A percentile compares a stretch with the other conserved stretches of the same genome.
Conservation (phyloP, 1,284 basidiomycete species). For the Neonothopanus nambi region DNA sequence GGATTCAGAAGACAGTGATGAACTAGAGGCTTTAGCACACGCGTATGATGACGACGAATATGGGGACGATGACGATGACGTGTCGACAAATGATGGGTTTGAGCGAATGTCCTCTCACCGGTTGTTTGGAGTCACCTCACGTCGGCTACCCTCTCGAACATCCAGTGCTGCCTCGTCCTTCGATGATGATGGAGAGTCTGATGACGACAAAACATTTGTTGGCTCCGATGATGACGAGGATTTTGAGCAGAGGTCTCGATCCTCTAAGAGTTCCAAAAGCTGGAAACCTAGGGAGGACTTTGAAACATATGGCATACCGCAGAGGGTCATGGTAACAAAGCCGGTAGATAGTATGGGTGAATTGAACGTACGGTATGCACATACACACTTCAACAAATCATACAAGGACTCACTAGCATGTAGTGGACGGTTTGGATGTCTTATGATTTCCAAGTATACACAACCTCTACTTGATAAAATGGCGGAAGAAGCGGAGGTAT, state of each 20-base stretch:
- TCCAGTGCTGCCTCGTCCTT: too few relatives aligned
- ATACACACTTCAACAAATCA: background rate
- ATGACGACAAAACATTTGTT: too few relatives aligned
- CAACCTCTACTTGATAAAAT: constrained; percentile 18
- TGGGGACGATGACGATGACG: background rate
- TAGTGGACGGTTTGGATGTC: constrained; percentile 24
- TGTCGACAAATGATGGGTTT: background rate
- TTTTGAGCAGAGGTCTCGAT: too few relatives aligned
- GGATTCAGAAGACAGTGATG: background rate
- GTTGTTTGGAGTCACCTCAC: too few relatives aligned
- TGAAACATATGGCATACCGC: too few relatives aligned
- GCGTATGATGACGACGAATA: background rate
- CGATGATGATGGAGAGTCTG: too few relatives aligned
- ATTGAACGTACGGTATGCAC: background rate
- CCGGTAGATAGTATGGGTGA: constrained; percentile 2
- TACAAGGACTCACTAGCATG: background rate
- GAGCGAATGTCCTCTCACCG: background rate
- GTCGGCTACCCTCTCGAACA: too few relatives aligned
- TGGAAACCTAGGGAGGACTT: too few relatives aligned
- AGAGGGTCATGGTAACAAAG: background rate
- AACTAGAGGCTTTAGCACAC: background rate
- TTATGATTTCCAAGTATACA: constrained; percentile 23
- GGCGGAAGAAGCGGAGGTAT: constrained; percentile 14
- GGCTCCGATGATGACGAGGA: too few relatives aligned
- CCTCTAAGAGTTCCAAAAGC: too few relatives aligned